Percentiles rank a stretch among this genome's conserved stretches.
Conservation (phyloP, 1,284 basidiomycete species). For the Ustilago xerochloae region DNA sequence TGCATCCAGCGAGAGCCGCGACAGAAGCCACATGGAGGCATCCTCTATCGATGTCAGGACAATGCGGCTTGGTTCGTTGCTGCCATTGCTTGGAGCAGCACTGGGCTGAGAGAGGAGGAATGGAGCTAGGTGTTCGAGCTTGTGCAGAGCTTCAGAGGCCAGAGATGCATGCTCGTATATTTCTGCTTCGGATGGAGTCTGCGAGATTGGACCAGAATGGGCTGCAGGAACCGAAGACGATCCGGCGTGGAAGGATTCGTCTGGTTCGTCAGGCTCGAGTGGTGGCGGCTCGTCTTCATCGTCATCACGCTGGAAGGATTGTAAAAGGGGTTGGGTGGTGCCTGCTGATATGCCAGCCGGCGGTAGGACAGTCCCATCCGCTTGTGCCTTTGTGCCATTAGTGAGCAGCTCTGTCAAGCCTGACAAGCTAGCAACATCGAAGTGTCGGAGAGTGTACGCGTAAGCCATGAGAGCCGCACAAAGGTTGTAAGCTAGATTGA, state of each 20-base stretch:
- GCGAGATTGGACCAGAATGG: not conserved
- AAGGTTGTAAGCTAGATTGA: slow-evolving; percentile 44
- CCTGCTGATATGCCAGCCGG: not conserved
- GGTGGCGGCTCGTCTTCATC: slow-evolving; percentile 48
- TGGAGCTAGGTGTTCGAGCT: slow-evolving; percentile 14
- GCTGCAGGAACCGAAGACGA: too few species aligned
- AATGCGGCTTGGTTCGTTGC: slow-evolving; percentile 2
- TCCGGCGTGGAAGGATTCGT: not conserved
- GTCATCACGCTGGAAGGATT: not conserved
- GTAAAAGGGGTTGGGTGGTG: too few species aligned
- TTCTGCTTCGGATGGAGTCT: not conserved
- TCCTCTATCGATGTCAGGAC: slow-evolving; percentile 22
- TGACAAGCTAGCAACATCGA: slow-evolving; percentile 44
- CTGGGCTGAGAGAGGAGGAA: slow-evolving; percentile 22
- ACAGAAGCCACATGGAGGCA: slow-evolving; percentile 36
- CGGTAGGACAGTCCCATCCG: not conserved
- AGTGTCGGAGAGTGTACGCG: slow-evolving; percentile 42
- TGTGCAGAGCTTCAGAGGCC: slow-evolving; percentile 5
- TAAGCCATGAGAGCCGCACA: slow-evolving; percentile 50
- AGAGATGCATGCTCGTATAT: not conserved
- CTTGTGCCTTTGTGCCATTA: not conserved
- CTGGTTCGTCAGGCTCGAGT: slow-evolving; percentile 37
- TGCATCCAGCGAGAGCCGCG: slow-evolving; percentile 17
- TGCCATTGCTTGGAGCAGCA: not conserved
- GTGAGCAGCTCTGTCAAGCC: not conserved